These are phyloP conservation scores for Lachnellula cervina DNA, from an alignment of 2,329 filamentous ascomycete species.

Conservation along the genomic window DNA sequence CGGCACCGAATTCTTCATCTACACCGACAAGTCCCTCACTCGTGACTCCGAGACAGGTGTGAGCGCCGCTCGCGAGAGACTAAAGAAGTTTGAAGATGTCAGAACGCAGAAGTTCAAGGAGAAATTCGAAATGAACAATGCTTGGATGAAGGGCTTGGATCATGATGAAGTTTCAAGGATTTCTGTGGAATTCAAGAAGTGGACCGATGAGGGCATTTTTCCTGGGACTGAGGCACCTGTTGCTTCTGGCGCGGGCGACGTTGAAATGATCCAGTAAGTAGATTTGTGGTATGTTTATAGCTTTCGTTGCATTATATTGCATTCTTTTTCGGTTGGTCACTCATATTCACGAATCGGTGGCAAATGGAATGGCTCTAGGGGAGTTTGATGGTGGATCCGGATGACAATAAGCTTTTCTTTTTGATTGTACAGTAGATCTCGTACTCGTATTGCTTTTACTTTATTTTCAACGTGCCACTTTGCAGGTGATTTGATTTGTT, in stretches of 20 bases:
- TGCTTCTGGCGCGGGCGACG: constrained; percentile 2
- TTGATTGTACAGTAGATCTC: no score
- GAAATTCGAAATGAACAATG: constrained; percentile 48
- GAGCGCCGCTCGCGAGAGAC: constrained; percentile 27
- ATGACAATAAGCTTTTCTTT: no score
- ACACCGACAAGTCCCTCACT: constrained; percentile 37
- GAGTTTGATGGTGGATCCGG: no score
- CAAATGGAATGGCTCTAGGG: no score
- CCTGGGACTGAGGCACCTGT: constrained; percentile 10
- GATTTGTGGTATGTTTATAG: not conserved
- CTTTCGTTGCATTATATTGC: not conserved
- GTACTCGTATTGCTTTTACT: no score
- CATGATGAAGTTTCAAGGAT: constrained; percentile 44
- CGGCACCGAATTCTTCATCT: constrained; percentile 67
- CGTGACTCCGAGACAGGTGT: constrained; percentile 33
- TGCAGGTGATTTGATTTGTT: no score
- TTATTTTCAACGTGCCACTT: no score
- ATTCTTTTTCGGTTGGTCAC: not conserved
- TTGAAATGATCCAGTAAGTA: constrained; percentile 9
- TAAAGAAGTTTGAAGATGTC: constrained; percentile 32
- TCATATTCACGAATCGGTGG: no score
- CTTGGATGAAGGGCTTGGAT: constrained; percentile 45
- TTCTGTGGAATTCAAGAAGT: constrained; percentile 43
- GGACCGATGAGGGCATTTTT: constrained; percentile 35
- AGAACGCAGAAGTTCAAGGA: constrained; percentile 44